Base-by-base conservation (phyloP, 2,329 filamentous ascomycete genomes). In the Daldinia sp. region DNA sequence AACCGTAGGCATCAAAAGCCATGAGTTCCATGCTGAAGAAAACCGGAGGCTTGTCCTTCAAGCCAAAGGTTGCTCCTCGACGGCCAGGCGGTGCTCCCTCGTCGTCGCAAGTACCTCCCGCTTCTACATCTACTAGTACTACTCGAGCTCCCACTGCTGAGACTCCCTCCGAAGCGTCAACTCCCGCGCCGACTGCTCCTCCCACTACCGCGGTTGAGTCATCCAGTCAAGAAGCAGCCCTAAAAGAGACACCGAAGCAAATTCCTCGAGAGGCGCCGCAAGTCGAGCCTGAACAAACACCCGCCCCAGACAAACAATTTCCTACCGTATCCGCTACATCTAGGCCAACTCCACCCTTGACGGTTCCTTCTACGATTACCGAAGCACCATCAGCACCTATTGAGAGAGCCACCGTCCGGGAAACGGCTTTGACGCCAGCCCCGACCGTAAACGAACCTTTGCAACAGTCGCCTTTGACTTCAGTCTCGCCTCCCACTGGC, bases 1-100 rank as follows among this genome's bases (percentile, higher is more conserved):
- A 58, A 61, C 41, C 47, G 29, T 49, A 58, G 63, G 57, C 55
- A 39, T 61, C 19, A 32, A 63, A 47, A 63, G 53, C 59, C 59
- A 89, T 90, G 81, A 87, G 84, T 78, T 85, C 82, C 63, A 89
- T 90, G 79, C 83, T 89, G 76, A 91, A 91, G 79, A 90, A 91
- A 77, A 81, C 83, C 70, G 82, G 81, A 72, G 82, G 82, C 69
- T 79, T 82, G 60, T 82, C 82, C 78, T 92, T 93, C 79, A 90
- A 90, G 75, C 90, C 90, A 43, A 92, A 90, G 79, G 85, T 49
- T 13, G 62, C 85, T 67, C 75, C 78, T 30, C 80, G 82, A 67
- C 85, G 88, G 72, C 81, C 83, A 61, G 79, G 82, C 64, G 80
- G 81, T 66, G 77, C 79, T 75, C 79, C 29, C 65, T 67, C 70